Conservation (phyloP, 1,139 yeast species). For the Magnusiomyces starmeri region DNA sequence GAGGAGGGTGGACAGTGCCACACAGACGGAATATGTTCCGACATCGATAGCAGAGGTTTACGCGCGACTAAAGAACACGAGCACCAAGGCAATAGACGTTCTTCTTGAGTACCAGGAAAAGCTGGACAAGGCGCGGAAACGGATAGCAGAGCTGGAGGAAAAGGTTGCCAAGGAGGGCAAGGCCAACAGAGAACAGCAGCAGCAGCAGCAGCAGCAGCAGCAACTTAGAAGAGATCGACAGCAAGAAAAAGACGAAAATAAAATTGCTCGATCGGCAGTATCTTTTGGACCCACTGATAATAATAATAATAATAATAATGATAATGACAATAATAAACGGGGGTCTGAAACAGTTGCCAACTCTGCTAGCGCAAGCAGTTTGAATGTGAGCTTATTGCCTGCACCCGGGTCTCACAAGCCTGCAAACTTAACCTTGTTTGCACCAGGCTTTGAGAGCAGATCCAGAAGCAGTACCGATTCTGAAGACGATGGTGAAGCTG, state of each 20-base stretch:
- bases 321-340: not conserved
- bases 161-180: constrained; percentile 20
- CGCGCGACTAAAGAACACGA: constrained; percentile 24
- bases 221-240: not conserved
- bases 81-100: constrained; percentile 24
- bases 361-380: no score
- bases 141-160: constrained; percentile 24
- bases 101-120: constrained; percentile 29
- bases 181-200: constrained; percentile 6
- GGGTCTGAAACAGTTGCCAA: no score
- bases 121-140: constrained; percentile 26
- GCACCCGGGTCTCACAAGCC: no score
- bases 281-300: no score
- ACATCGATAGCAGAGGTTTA: constrained; percentile 17
- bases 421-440: no score
- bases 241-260: no score
- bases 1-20: not conserved
- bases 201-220: constrained; percentile 4
- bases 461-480: not conserved
- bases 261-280: no score
- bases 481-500: not conserved
- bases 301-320: not conserved
- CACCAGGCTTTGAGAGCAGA: no score
- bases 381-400: no score
- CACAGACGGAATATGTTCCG: not conserved